Percentiles rank a stretch among this genome's conserved stretches.
phyloP scores from a whole-genome alignment of 305 asterid species.

The Solanum hybrid region DNA sequence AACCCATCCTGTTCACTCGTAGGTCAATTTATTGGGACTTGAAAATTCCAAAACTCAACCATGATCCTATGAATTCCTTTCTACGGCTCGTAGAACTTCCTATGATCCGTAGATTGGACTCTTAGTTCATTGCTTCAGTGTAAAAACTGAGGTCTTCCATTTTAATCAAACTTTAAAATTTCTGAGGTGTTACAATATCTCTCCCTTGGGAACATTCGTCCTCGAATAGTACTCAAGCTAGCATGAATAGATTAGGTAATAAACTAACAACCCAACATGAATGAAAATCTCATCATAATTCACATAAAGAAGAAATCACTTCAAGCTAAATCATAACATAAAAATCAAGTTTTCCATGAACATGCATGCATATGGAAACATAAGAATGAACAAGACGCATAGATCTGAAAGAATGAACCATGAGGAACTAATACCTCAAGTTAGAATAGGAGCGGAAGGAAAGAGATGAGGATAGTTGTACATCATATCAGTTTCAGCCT shows the following conservation, averaged over 20 bases:
- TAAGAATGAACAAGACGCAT: neutral
- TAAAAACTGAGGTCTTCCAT: neutral
- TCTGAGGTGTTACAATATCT: neutral
- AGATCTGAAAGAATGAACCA: neutral
- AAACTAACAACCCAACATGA: neutral
- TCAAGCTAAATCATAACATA: neutral
- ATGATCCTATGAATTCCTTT: neutral
- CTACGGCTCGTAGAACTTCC: neutral
- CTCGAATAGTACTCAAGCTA: neutral
- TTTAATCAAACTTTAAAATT: neutral
- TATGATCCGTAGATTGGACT: neutral
- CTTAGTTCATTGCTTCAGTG: neutral
- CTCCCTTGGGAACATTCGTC: neutral
- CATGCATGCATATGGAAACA: neutral
- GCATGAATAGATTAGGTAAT: neutral
- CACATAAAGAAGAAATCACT: neutral
- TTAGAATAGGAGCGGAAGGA: neutral
- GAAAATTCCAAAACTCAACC: neutral
- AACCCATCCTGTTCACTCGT: neutral
- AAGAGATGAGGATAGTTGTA: neutral
- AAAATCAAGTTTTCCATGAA: neutral
- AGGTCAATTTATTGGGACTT: neutral
- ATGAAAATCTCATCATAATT: neutral
- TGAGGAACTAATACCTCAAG: neutral
- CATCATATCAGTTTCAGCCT: neutral